phyloP scores from a whole-genome alignment of 2,329 filamentous ascomycete genomes.

The Cladobotryum protrusum region DNA sequence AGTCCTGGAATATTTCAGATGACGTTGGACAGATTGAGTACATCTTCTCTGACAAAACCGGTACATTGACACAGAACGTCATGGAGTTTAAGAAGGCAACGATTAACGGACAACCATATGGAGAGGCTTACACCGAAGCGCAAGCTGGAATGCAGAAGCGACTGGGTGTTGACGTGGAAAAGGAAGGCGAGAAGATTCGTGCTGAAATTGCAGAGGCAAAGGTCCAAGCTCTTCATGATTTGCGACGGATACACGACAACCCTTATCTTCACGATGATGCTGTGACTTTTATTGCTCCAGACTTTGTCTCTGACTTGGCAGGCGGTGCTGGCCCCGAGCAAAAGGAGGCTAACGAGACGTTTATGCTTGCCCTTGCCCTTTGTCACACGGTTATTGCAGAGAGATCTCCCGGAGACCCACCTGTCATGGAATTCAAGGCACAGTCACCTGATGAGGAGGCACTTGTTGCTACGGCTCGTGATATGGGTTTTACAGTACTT shows the following conservation, averaged over 20 bases:
- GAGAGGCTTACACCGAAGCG: conserved; percentile 95
- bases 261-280: conserved; percentile 86
- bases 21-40: conserved; percentile 98
- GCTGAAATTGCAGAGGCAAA: conserved; percentile 77
- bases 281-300: conserved; percentile 84
- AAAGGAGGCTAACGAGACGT: conserved; percentile 70
- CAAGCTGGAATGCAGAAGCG: conserved; percentile 94
- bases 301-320: conserved; percentile 76
- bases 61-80: conserved; percentile 91
- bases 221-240: conserved; percentile 60
- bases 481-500: conserved; percentile 90
- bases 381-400: conserved; percentile 97
- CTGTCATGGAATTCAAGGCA: conserved; percentile 89
- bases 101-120: conserved; percentile 92
- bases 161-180: conserved; percentile 78
- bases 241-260: conserved; percentile 78
- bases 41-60: conserved; percentile 98
- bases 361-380: conserved; percentile 92
- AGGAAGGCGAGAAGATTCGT: conserved; percentile 65
- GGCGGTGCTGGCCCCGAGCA: conserved; percentile 74
- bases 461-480: conserved; percentile 85
- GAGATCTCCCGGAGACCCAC: conserved; percentile 79
- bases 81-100: conserved; percentile 99
- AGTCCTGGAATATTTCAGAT: conserved; percentile 98
- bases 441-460: conserved; percentile 97